Conservation (phyloP, 805 yeast genomes). For the Yarrowia bubula region DNA sequence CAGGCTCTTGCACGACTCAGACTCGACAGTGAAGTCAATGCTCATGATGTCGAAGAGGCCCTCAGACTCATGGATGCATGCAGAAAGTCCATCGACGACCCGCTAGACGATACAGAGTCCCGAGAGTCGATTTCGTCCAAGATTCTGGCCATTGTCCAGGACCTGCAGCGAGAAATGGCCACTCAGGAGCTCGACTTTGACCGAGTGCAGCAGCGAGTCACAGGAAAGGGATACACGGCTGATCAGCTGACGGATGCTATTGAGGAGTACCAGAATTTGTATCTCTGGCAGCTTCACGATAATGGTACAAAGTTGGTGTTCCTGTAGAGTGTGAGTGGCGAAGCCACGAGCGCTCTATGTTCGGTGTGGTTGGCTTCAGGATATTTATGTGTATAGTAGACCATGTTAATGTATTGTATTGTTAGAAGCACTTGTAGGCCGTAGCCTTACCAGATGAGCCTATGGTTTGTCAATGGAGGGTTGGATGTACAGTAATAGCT, state of each 20-base stretch:
- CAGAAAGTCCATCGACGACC: constrained; percentile 70
- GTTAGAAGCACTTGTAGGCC: no score
- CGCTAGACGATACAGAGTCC: constrained; percentile 55
- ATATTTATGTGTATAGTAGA: background rate
- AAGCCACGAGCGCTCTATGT: background rate
- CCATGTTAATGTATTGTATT: no score
- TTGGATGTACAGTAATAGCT: no score
- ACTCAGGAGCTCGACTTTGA: constrained; percentile 42
- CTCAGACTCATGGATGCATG: constrained; percentile 81
- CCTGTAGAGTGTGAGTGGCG: constrained; percentile 13
- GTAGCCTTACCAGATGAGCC: no score
- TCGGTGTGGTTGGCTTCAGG: no score
- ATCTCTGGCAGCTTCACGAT: constrained; percentile 23
- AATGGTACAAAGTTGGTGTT: constrained; percentile 30
- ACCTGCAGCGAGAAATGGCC: constrained; percentile 38
- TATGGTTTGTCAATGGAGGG: no score
- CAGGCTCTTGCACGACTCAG: constrained; percentile 92
- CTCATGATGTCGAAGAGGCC: constrained; percentile 93
- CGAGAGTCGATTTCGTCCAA: constrained; percentile 66
- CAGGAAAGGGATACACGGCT: constrained; percentile 81
- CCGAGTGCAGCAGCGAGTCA: constrained; percentile 48
- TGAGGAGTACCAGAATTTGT: constrained; percentile 51
- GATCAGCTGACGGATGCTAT: constrained; percentile 74
- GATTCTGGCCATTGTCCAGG: constrained; percentile 64
- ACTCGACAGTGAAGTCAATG: constrained; percentile 66